Base-by-base conservation (phyloP, 108 stramenopile genomes). In the Nitzschia sp. region DNA sequence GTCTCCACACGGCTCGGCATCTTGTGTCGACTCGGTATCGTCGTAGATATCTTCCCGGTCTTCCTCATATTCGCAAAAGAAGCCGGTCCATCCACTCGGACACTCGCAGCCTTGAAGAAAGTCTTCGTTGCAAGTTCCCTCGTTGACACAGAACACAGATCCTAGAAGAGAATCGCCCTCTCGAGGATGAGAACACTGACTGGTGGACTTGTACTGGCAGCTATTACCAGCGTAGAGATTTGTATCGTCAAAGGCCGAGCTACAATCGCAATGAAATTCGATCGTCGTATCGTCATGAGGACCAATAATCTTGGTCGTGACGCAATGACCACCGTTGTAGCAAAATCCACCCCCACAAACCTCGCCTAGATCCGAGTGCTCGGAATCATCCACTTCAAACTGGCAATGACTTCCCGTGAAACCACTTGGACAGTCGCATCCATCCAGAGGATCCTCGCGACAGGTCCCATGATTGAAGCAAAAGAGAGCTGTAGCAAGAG, bases 361-460 rank as follows among this genome's bases (percentile, higher is more conserved):
- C 25, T 61, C 52, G 15, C 1, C 35, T 17, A 46, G 28, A 44
- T 63, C 63, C 1, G 45, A 11, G 21, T 44, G 33, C 19, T 36
- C 2, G n/a, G 52, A 47, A 27, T 61, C 52, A 26, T 57, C 52
- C 11, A 56, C 59, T 4, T 26, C 52, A 38, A 38, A 55, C 59
- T 75, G 66, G 55, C 74, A 75, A 29, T 62, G 55, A 47, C 13
- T 38, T 3, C 74, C 74, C 33, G 50, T 55, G 16, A 33, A 84
- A n/a, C 77, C 77, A 33, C 44, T 23, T 6, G 71, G 71, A 50
- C 77, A 78, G 16, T 61, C 54, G 33, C 77, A 78, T 13, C 77
- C 66, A 9, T 45, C 29, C 15, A 16, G n/a, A 9, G 36, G 8
- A 50, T 78, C 62, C 36, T 45, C 45, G 13, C 0, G 46, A 45